Base-by-base conservation (phyloP, 345 rosid species). In the Erucastrum elatum region DNA sequence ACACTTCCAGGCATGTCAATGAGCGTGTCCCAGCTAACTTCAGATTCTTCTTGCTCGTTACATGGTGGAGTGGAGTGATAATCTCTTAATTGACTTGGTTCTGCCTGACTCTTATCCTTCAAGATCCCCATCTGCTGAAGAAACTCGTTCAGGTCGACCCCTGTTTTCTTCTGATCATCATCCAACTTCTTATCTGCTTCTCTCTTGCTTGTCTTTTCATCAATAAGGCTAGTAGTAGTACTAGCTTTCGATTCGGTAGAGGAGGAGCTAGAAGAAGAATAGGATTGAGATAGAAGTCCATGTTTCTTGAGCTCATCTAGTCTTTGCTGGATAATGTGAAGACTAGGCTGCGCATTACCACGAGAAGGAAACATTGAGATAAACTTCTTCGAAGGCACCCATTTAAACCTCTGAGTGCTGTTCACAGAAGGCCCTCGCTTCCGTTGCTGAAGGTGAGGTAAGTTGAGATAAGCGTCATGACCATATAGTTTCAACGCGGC, bases 81-180 rank as follows among this genome's bases (percentile, higher is more conserved):
- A 64, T 69, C 85, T 9, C 75, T 70, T 33, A 49, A 76, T 33
- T 79, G 82, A 51, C 79, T 70, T 34, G 68, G 85, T 53, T 77
- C 84, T 9, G 72, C 72, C n/a, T 64, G 86, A 30, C 33, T 75
- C n/a, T 86, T 86, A n/a, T 75, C 86, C 70, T 89, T 90, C 63
- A 89, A 77, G 46, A 95, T 88, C 33, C 97, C 99, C 30, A 93
- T 59, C 72, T 93, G 98, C 82, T 93, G 91, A 70, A 95, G 96
- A 66, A 91, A 93, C 93, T 93, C 99, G 25, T 88, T 90, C 11
- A 95, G 84, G 83, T 93, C 97, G 72, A 95, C 86, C 89, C 91
- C 94, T 11, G 91, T 91, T 84, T 87, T 90, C 85, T 85, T 92
- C 77, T 79, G 83, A 3, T 41, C 59, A 35, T 64, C 56, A 13